A percentile compares a stretch with the other conserved stretches of the same genome.
Conservation (phyloP, 2,329 filamentous ascomycete species). For the Hysterium pulicare region DNA sequence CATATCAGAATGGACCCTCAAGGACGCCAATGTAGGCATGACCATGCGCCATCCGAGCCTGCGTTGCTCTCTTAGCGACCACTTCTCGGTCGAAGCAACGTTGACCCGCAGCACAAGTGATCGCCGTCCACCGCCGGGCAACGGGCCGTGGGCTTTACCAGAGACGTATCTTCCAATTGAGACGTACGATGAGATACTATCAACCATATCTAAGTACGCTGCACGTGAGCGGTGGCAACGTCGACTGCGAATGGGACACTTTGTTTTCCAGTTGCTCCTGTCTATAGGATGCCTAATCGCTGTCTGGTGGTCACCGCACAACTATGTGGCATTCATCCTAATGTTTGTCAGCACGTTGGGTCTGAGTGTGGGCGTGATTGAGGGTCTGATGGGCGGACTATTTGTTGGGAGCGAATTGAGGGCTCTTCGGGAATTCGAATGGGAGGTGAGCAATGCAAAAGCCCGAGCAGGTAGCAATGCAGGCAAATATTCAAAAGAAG, state of each 20-base stretch:
- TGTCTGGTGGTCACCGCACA: conserved; percentile 78
- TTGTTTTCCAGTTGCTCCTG: conserved; percentile 63
- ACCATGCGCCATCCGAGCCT: conserved; percentile 75
- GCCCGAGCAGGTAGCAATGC: conserved; percentile 23
- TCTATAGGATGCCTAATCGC: conserved; percentile 73
- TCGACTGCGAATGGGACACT: conserved; percentile 69
- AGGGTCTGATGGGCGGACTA: conserved; percentile 80
- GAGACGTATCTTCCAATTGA: conserved; percentile 42
- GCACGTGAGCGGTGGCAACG: conserved; percentile 69
- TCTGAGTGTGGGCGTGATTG: conserved; percentile 71
- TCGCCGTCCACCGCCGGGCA: conserved; percentile 8
- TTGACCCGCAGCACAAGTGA: conserved; percentile 42
- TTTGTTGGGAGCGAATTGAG: conserved; percentile 84
- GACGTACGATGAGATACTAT: conserved; percentile 70
- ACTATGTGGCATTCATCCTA: conserved; percentile 76
- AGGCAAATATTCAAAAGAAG: neutral
- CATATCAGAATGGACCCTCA: conserved; percentile 62
- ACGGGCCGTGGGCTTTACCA: conserved; percentile 14
- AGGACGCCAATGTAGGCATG: conserved; percentile 72
- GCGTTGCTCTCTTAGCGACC: conserved; percentile 85
- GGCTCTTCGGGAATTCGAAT: conserved; percentile 84
- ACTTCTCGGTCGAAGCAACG: conserved; percentile 86
- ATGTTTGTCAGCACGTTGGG: conserved; percentile 76
- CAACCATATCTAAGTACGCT: conserved; percentile 66
- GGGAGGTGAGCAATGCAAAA: conserved; percentile 63